phyloP scores from a whole-genome alignment of 345 rosid species.

The Murraya paniculata region DNA sequence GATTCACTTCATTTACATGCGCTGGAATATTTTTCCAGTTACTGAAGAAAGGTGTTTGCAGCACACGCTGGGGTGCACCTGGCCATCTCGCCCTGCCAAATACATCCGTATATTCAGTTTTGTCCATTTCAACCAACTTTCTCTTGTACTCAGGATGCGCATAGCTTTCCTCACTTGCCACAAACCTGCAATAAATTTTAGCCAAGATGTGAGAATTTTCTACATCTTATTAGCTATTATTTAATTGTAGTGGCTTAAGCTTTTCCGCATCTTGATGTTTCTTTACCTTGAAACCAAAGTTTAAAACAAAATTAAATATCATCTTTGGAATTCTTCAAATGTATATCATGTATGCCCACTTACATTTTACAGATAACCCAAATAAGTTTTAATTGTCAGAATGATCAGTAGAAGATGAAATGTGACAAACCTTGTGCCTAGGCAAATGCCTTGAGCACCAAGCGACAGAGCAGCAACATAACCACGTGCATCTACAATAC shows the following conservation, averaged over 20 bases:
- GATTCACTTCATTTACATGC: conserved; percentile 55
- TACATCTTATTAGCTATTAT: background rate
- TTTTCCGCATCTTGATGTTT: background rate
- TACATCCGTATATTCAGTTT: conserved; percentile 68
- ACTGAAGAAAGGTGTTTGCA: conserved; percentile 59
- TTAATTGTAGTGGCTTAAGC: background rate
- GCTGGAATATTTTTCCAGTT: conserved; percentile 62
- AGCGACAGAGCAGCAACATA: conserved; percentile 86
- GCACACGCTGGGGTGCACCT: conserved; percentile 71
- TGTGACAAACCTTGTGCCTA: conserved; percentile 70
- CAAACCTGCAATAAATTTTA: conserved; percentile 45
- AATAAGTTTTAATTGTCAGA: background rate
- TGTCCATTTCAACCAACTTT: conserved; percentile 58
- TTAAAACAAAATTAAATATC: background rate
- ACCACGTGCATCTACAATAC: conserved; percentile 77
- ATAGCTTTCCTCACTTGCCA: conserved; percentile 79
- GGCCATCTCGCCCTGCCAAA: conserved; percentile 94
- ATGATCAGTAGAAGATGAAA: background rate
- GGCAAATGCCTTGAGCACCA: conserved; percentile 82
- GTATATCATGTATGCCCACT: background rate
- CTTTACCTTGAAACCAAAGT: background rate
- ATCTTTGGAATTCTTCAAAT: background rate
- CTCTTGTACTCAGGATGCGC: conserved; percentile 81
- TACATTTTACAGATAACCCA: background rate
- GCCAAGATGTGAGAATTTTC: background rate